Percentiles rank a stretch among this genome's conserved stretches.
Conservation (phyloP, 345 rosid species). For the Eucalyptus caleyi region DNA sequence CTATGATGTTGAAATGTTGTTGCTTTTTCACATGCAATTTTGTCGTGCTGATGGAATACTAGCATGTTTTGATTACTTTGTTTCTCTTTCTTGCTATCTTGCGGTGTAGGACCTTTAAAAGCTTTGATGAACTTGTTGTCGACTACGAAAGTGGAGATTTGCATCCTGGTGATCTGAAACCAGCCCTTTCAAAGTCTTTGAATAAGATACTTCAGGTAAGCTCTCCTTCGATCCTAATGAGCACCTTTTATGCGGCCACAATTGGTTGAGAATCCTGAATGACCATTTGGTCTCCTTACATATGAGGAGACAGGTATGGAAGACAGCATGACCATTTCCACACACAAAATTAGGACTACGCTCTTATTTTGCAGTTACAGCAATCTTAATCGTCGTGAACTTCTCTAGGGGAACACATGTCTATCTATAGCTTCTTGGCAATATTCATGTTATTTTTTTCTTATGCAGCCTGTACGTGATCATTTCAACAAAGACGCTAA, state of each 20-base stretch:
- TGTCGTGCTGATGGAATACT: neutral
- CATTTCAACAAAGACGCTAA: neutral
- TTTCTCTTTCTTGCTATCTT: neutral
- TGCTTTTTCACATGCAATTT: neutral
- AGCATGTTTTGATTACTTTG: neutral
- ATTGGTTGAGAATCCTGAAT: neutral
- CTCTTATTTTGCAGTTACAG: neutral
- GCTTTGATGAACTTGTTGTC: slow-evolving; percentile 52
- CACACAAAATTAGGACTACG: neutral
- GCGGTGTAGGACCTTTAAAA: slow-evolving; percentile 33
- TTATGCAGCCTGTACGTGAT: neutral
- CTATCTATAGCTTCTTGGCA: neutral
- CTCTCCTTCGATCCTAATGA: neutral
- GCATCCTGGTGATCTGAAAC: slow-evolving; percentile 74
- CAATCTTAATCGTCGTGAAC: neutral
- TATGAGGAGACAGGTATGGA: neutral
- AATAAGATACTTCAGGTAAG: slow-evolving; percentile 68
- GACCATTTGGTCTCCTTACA: neutral
- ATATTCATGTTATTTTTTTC: neutral
- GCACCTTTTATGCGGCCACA: neutral
- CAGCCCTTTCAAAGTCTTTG: slow-evolving; percentile 48
- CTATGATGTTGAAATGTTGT: neutral
- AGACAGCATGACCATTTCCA: neutral
- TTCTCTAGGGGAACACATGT: neutral
- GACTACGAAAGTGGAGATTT: slow-evolving; percentile 53